Base-by-base conservation (phyloP, 495 filamentous ascomycete genomes). In the Penicillium samsonianum region DNA sequence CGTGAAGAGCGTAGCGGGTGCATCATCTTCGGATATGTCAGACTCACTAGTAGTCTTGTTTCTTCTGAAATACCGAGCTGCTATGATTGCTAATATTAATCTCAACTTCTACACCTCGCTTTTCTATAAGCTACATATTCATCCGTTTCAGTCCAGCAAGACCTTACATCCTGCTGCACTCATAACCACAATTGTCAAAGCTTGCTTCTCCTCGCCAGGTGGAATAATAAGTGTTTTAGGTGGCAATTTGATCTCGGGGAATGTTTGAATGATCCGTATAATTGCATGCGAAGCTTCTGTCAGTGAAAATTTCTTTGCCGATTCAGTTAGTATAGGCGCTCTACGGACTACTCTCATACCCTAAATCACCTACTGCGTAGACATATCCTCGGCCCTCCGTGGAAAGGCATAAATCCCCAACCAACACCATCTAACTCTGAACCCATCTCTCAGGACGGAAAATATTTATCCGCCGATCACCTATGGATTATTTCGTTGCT, bases 161-260 rank as follows among this genome's bases (percentile, higher is more conserved):
- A 47, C 44, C 9, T 47, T 47, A 5, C 44, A 47, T 47, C 44
- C 22, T 28, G 30, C 44, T 8, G 22, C 44, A 17, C 44, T 47
- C 23, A 47, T 47, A 2, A 30, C 23, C 44, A 47, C 22, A 47
- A 47, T 47, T 3, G 23, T 47, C 25, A 47, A 28, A 30, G 25
- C 44, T 11, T 47, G 44, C 23, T 47, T 47, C 14, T 46, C 44
- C 44, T 46, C 44, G 0, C 44, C 44, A 10, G 44, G 14, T 16
- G 44, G 44, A 9, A 28, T 3, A 28, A 5, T 14, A 30, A 12
- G 44, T 28, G 26, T 28, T 7, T 28, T 14, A 46, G 44, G 14
- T 14, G 44, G 44, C 11, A 46, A 28, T n/a, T 14, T 46, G 14
- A 46, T 25, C 44, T 17, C n/a, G 2, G 44, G 44, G 25, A 46